These are phyloP conservation scores for Lactarius evosmus DNA, from an alignment of 768 basidiomycete genomes.

Conservation along the genomic window DNA sequence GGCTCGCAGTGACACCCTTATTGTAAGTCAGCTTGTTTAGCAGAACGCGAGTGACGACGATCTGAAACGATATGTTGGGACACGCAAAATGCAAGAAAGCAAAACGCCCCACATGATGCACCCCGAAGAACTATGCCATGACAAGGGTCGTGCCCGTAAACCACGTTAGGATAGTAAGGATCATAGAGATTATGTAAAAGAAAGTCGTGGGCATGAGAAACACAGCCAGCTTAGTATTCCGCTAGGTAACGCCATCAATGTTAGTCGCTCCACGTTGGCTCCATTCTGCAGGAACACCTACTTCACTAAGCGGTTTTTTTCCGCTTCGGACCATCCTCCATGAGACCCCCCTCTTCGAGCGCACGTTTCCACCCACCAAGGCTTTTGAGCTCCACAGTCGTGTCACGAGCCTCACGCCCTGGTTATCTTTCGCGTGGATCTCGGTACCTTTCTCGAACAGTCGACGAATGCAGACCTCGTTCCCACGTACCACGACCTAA, in stretches of 20 bases:
- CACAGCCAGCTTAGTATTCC: too few relatives aligned
- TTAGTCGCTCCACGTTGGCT: not conserved
- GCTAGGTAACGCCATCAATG: not conserved
- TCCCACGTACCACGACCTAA: slow-evolving; percentile 97
- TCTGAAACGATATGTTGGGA: too few relatives aligned
- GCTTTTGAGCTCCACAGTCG: slow-evolving; percentile 92
- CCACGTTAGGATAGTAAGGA: slow-evolving; percentile 80
- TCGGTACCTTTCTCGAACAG: too few relatives aligned
- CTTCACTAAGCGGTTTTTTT: slow-evolving; percentile 69
- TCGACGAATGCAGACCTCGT: too few relatives aligned
- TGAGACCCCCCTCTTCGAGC: slow-evolving; percentile 81
- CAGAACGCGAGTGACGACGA: too few relatives aligned
- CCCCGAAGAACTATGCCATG: slow-evolving; percentile 81
- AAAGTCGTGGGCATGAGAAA: slow-evolving; percentile 80
- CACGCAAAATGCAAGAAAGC: too few relatives aligned
- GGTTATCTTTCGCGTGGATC: too few relatives aligned
- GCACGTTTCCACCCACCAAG: slow-evolving; percentile 87
- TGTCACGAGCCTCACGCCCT: too few relatives aligned
- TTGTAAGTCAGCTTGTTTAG: too few relatives aligned
- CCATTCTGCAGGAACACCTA: slow-evolving; percentile 34
- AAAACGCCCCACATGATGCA: slow-evolving; percentile 80
- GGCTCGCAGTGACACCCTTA: too few relatives aligned
- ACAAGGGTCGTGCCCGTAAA: slow-evolving; percentile 84
- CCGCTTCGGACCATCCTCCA: slow-evolving; percentile 66
- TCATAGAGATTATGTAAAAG: slow-evolving; percentile 80